phyloP scores from a whole-genome alignment of 2,329 filamentous ascomycete species.

The Cladosporium sp. region DNA sequence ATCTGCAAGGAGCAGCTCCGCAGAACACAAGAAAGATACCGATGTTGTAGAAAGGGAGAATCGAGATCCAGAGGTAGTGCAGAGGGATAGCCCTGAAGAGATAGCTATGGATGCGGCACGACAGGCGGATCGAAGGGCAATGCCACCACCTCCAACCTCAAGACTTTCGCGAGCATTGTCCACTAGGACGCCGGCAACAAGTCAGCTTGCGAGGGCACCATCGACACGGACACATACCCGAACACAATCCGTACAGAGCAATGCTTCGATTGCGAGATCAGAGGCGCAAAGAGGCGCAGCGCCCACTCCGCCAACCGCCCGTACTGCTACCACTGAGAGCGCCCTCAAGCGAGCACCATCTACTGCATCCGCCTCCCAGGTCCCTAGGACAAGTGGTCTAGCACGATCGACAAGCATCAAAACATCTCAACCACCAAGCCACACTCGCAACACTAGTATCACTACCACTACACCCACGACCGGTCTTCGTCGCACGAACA shows the following conservation, averaged over 20 bases:
- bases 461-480: background rate
- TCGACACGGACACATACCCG: slow-evolving; percentile 18
- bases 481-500: slow-evolving; percentile 6
- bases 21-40: slow-evolving; percentile 23
- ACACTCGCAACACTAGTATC: background rate
- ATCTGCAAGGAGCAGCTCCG: slow-evolving; percentile 23
- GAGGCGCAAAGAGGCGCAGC: background rate
- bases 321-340: background rate
- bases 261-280: background rate
- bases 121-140: slow-evolving; percentile 21
- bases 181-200: slow-evolving; percentile 8
- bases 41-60: slow-evolving; percentile 15
- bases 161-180: slow-evolving; percentile 17
- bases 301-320: background rate
- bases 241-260: slow-evolving; percentile 17
- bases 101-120: background rate
- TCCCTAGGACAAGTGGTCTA: background rate
- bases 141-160: slow-evolving; percentile 25
- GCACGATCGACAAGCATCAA: slow-evolving; percentile 6
- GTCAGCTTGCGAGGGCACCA: slow-evolving; percentile 15
- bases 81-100: background rate
- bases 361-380: background rate
- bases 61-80: background rate
- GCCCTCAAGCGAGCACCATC: slow-evolving; percentile 11
- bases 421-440: background rate